Conservation (phyloP, 2,329 filamentous ascomycete species). For the Mycosphaerella sp. region DNA sequence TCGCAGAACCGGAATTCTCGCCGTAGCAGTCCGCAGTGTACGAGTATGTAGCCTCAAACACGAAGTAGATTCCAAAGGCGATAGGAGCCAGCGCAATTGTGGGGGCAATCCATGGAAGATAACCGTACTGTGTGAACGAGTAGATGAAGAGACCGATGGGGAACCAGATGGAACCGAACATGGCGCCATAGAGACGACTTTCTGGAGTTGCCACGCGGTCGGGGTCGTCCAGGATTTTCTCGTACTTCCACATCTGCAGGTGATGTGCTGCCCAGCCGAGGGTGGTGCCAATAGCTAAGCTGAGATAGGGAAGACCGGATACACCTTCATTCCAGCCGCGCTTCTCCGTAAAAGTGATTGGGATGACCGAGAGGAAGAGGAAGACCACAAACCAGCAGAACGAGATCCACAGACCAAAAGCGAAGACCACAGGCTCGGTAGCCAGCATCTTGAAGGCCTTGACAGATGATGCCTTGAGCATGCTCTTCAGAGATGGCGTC, state of each 20-base stretch:
- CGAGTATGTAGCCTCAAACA: conserved; percentile 43
- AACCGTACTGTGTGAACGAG: conserved; percentile 49
- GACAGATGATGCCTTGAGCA: conserved; percentile 46
- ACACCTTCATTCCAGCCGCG: conserved; percentile 49
- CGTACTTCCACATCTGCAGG: conserved; percentile 48
- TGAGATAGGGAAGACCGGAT: conserved; percentile 48
- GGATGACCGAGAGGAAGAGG: conserved; percentile 49
- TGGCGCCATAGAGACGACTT: conserved; percentile 45
- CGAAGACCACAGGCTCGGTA: conserved; percentile 47
- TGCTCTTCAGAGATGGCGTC: conserved; percentile 44
- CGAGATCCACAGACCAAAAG: conserved; percentile 48
- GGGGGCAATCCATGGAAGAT: conserved; percentile 47
- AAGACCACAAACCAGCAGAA: conserved; percentile 52
- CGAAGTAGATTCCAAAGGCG: conserved; percentile 51
- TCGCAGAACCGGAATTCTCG: conserved; percentile 39
- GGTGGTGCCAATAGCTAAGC: conserved; percentile 45
- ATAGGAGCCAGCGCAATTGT: conserved; percentile 47
- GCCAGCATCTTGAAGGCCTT: conserved; percentile 47
- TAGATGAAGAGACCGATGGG: conserved; percentile 50
- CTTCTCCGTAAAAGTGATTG: conserved; percentile 49
- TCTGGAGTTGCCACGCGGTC: conserved; percentile 39
- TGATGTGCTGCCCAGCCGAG: conserved; percentile 46
- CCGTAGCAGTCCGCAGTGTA: conserved; percentile 52
- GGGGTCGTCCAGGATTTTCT: conserved; percentile 37
- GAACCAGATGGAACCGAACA: conserved; percentile 44